These are phyloP conservation scores for Microbotryum intermedium DNA, from an alignment of 1,284 basidiomycete species.

Conservation along the genomic window DNA sequence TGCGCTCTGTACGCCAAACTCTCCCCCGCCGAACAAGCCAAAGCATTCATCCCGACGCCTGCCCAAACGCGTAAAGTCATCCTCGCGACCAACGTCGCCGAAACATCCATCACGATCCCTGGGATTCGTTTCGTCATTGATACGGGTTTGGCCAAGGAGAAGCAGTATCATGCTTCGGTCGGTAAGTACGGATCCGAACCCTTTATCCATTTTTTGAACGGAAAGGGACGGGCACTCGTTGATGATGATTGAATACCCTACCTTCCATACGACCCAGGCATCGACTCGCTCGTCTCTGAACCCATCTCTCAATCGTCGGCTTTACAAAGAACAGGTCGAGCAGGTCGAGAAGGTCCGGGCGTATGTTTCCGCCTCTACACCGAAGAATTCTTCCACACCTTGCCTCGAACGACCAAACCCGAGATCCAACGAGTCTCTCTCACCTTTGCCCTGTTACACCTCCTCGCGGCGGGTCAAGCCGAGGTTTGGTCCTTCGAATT, in stretches of 20 bases:
- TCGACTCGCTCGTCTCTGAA: constrained; percentile 77
- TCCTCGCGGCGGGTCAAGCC: constrained; percentile 49
- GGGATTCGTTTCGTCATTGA: constrained; percentile 94
- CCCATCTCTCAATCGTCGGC: constrained; percentile 83
- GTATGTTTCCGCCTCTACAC: constrained; percentile 84
- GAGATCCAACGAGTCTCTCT: constrained; percentile 82
- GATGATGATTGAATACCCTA: not conserved
- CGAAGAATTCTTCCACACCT: constrained; percentile 58
- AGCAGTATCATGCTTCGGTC: constrained; percentile 51
- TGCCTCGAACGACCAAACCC: constrained; percentile 63
- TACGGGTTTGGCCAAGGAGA: constrained; percentile 90
- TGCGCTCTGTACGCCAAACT: constrained; percentile 79
- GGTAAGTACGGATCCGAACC: constrained; percentile 12
- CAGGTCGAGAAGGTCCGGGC: constrained; percentile 77
- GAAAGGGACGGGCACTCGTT: not conserved
- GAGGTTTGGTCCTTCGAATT: constrained; percentile 69
- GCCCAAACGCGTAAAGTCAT: constrained; percentile 75
- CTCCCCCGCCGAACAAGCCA: constrained; percentile 64
- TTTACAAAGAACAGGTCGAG: constrained; percentile 80
- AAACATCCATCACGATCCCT: constrained; percentile 95
- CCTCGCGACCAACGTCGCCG: constrained; percentile 92
- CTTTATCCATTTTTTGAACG: not conserved
- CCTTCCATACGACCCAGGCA: too few relatives aligned
- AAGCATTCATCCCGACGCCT: constrained; percentile 61
- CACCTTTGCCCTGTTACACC: constrained; percentile 68